Base-by-base conservation (phyloP, 2,329 filamentous ascomycete genomes). In the Diaporthe australafricana region DNA sequence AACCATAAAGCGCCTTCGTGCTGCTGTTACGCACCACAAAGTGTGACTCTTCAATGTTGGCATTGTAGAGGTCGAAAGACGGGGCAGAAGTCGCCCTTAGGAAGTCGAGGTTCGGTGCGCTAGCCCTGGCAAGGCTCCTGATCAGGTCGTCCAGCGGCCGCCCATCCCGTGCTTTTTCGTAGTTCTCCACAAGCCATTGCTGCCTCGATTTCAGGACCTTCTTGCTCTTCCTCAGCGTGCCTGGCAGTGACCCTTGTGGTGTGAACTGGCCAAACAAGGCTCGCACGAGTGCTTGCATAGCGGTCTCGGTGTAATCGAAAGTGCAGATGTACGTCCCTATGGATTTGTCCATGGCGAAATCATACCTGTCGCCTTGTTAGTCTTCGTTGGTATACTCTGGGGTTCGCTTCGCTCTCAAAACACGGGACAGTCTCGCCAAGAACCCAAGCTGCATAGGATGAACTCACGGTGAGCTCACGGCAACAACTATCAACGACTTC, bases 291-390 rank as follows among this genome's bases (percentile, higher is more conserved):
- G 95, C 94, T 73, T 93, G 91, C 84, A 98, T 90, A 22, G 96
- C 95, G 9, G 93, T 96, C 77, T 98, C 96, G 0, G 96, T 98
- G 78, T 98, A 98, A 83, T 98, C 95, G 80, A 97, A 98, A 0
- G 95, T 98, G 84, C 96, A 98, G 50, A 98, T 88, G 77, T 98
- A 98, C 1, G 95, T 98, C 7, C 94, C 93, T 50, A 98, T 96
- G 0, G 91, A 91, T 75, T 93, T 92, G 78, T 98, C 96, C 89
- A 96, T 95, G 55, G 94, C 95, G 80, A 98, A 98, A 80, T 98
- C 96, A 81, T 98, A 98, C 9, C 60, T 65, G 45, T 35, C 17
- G 25, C 12, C 60, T 25, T 12, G 30, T 50, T n/a, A 65, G 60
- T 20, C 4, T 25, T 17, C 1, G 9, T 20, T 32, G 30, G 30